Conservation (phyloP, 345 rosid genomes). For the Clarkia xantiana region DNA sequence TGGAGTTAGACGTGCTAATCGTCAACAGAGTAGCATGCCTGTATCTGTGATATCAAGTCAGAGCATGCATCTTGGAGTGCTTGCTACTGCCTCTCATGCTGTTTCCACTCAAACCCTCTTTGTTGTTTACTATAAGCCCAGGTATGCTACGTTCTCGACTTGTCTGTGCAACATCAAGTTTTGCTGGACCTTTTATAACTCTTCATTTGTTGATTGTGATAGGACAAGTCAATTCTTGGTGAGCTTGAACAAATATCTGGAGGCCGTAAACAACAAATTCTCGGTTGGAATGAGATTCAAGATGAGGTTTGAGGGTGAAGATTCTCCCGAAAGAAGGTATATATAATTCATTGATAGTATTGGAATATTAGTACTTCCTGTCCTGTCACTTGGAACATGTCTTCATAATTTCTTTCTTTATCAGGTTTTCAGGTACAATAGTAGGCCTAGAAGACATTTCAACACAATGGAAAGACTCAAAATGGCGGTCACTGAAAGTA, state of each 20-base stretch:
- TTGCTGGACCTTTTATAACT: conserved; percentile 1
- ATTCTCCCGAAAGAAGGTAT: conserved; percentile 82
- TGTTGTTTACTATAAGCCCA: conserved; percentile 82
- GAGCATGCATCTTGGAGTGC: conserved; percentile 93
- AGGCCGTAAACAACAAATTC: conserved; percentile 46
- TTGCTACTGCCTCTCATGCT: conserved; percentile 88
- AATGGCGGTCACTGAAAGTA: conserved; percentile 82
- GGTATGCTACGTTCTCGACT: conserved; percentile 24
- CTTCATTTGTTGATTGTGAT: conserved; percentile 1
- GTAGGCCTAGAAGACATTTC: conserved; percentile 73
- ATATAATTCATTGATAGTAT: background rate
- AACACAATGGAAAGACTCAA: conserved; percentile 62
- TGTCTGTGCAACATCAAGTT: background rate
- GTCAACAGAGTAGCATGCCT: conserved; percentile 60
- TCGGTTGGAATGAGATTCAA: conserved; percentile 70
- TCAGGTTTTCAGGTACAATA: conserved; percentile 81
- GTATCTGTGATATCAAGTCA: conserved; percentile 82
- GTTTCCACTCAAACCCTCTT: conserved; percentile 50
- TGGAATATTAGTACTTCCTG: background rate
- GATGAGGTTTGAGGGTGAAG: conserved; percentile 91
- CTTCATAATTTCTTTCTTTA: conserved; percentile 2
- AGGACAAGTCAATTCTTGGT: conserved; percentile 88
- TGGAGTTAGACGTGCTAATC: conserved; percentile 59
- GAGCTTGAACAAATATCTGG: conserved; percentile 57
- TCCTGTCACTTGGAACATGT: conserved; percentile 1